phyloP scores from a whole-genome alignment of 176 grass and related monocot species.

The Oryza officinalis region DNA sequence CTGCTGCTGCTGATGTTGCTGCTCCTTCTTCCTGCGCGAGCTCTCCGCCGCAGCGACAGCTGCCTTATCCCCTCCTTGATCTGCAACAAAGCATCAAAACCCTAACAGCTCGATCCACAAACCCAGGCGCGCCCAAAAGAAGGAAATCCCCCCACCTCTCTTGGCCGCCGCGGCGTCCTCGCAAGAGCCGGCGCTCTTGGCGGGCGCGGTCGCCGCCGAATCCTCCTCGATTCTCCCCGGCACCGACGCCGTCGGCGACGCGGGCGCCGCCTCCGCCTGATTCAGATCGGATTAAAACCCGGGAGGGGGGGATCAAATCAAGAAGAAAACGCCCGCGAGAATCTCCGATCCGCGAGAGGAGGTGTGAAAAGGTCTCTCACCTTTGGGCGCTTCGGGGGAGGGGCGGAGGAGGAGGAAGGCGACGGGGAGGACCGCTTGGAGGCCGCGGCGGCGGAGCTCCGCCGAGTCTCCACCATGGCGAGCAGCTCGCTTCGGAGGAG shows the following conservation, averaged over 20 bases:
- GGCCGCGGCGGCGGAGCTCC: constrained; percentile 70
- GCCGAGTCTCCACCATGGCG: constrained; percentile 96
- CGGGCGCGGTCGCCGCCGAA: constrained; percentile 30
- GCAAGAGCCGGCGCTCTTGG: constrained; percentile 28
- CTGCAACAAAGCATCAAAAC: constrained; percentile 47
- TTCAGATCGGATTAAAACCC: constrained; percentile 44
- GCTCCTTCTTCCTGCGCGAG: constrained; percentile 41
- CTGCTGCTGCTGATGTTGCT: constrained; percentile 41
- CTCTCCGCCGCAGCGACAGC: constrained; percentile 20
- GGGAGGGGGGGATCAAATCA: constrained; percentile 7
- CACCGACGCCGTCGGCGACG: constrained; percentile 44
- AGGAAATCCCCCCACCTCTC: constrained; percentile 34
- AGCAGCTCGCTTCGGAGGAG: constrained; percentile 10
- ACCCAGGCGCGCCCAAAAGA: constrained; percentile 14
- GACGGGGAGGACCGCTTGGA: constrained; percentile 52
- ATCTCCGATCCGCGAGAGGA: constrained; percentile 14
- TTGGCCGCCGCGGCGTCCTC: constrained; percentile 29
- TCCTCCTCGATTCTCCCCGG: constrained; percentile 40
- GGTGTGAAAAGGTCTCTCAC: constrained; percentile 45
- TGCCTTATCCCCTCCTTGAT: constrained; percentile 58
- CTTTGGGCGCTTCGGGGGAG: constrained; percentile 76
- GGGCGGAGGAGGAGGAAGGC: constrained; percentile 51
- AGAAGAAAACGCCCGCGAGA: background rate
- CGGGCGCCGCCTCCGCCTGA: constrained; percentile 32
- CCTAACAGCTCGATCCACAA: constrained; percentile 34